Evolutionary conservation across 2,329 filamentous ascomycete species (phyloP).

Genomic region (Akanthomyces muscarius): DNA sequence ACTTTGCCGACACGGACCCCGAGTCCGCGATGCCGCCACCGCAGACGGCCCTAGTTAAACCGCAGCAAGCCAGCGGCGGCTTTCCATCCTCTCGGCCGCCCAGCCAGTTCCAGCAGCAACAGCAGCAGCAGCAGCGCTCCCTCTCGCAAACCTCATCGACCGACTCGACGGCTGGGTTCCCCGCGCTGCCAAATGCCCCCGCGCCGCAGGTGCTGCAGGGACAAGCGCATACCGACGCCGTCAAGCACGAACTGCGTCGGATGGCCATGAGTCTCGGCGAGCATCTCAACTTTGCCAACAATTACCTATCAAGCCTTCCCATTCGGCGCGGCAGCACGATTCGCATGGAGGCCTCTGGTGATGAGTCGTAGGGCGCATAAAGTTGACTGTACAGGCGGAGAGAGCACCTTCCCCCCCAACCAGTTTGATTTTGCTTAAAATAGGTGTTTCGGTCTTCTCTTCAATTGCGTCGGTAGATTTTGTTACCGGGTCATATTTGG

Average conservation of each 20-base stretch:
- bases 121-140: slow-evolving; percentile 20
- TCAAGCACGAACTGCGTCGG: slow-evolving; percentile 47
- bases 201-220: slow-evolving; percentile 52
- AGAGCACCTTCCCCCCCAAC: too few relatives aligned
- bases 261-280: slow-evolving; percentile 47
- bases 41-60: slow-evolving; percentile 27
- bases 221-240: slow-evolving; percentile 46
- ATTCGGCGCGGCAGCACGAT: slow-evolving; percentile 32
- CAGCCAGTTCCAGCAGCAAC: slow-evolving; percentile 23
- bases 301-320: slow-evolving; percentile 40
- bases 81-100: slow-evolving; percentile 21
- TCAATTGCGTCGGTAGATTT: not conserved
- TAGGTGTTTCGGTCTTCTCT: not conserved
- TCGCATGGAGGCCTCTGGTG: slow-evolving; percentile 26
- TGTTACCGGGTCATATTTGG: not conserved
- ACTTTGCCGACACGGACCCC: slow-evolving; percentile 39
- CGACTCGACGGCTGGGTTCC: slow-evolving; percentile 24
- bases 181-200: slow-evolving; percentile 42
- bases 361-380: slow-evolving; percentile 10
- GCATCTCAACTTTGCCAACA: slow-evolving; percentile 44
- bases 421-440: not conserved
- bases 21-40: slow-evolving; percentile 30
- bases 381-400: too few relatives aligned
- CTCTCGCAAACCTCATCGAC: slow-evolving; percentile 19
- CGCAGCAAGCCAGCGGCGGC: slow-evolving; percentile 15